These are phyloP conservation scores for Thelonectria olida DNA, from an alignment of 2,329 filamentous ascomycete genomes.

Conservation along the genomic window DNA sequence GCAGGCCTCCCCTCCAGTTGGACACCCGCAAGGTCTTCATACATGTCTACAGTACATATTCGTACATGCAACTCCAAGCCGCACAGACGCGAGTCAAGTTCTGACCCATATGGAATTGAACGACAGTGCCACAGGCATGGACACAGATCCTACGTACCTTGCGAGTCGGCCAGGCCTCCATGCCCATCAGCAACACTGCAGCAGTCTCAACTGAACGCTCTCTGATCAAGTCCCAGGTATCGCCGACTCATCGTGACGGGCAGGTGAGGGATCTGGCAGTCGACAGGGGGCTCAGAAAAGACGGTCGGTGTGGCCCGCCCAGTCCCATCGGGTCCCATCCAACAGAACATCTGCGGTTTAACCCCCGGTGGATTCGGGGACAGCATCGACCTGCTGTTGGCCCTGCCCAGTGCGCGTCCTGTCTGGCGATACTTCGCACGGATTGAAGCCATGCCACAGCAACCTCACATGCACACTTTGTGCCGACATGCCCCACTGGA, in stretches of 20 bases:
- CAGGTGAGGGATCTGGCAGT: constrained; percentile 25
- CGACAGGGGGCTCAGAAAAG: constrained; percentile 23
- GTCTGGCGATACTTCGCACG: constrained; percentile 28
- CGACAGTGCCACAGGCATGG: too few species aligned
- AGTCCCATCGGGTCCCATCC: constrained; percentile 18
- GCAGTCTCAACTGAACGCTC: not conserved
- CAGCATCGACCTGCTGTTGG: constrained; percentile 34
- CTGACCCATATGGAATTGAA: too few species aligned
- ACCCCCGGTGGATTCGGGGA: constrained; percentile 30
- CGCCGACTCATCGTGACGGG: not conserved
- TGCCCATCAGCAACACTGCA: constrained; percentile 2
- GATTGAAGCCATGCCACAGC: constrained; percentile 11
- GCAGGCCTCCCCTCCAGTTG: not conserved
- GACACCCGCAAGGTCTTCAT: not conserved
- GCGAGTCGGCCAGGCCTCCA: too few species aligned
- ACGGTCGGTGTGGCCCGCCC: constrained; percentile 6
- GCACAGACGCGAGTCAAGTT: constrained; percentile 6
- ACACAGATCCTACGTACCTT: too few species aligned
- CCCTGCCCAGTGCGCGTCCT: constrained; percentile 29
- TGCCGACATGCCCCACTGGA: constrained; percentile 8
- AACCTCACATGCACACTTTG: constrained; percentile 21
- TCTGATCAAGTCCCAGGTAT: not conserved
- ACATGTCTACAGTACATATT: not conserved
- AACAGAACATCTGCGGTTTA: constrained; percentile 24
- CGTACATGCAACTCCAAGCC: constrained; percentile 7